Base-by-base conservation (phyloP, 2,329 filamentous ascomycete genomes). In the Cladophialophora yegresii region DNA sequence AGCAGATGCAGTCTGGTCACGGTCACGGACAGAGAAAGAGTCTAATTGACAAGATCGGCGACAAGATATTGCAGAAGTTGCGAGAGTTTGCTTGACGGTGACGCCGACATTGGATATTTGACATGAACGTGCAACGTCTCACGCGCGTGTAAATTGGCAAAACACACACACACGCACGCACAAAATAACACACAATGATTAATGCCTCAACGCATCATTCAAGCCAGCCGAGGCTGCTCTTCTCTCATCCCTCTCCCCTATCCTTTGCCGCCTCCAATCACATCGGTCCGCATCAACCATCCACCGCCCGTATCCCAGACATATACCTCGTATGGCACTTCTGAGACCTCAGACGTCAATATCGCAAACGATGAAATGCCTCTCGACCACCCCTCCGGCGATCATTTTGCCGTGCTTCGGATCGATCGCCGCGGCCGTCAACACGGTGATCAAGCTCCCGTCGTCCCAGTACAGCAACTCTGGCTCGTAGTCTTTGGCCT, bases 391-490 rank as follows among this genome's bases (percentile, higher is more conserved):
- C 4, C 65, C 63, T 28, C 65, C 65, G n/a, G 65, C 65, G 36
- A 67, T 67, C 20, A 67, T 6, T 26, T 57, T 54, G 22, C 49
- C 23, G 28, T 50, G 49, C 16, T 32, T 53, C 13, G 59, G 62
- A 50, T 67, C 65, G 9, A 67, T 60, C 16, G 62, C 65, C 12
- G 60, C 65, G 22, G 62, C 65, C 8, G 65, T 67, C 49, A 67
- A 56, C n/a, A 63, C 55, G 16, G 59, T 65, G 54, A 67, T 65
- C 49, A 63, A 47, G 22, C 54, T 45, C 12, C 65, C 65, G 23
- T 67, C 65, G 43, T 67, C 65, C 62, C 63, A 67, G 47, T 63
- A 67, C 60, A 67, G 40, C 33, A 67, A 43, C 28, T 67, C 65
- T 13, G 65, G 65, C 50, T 65, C 56, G 32, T 63, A 67, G 30